A percentile compares a stretch with the other conserved stretches of the same genome.
phyloP scores from a whole-genome alignment of 495 filamentous ascomycete species.

The Podospora appendiculata region DNA sequence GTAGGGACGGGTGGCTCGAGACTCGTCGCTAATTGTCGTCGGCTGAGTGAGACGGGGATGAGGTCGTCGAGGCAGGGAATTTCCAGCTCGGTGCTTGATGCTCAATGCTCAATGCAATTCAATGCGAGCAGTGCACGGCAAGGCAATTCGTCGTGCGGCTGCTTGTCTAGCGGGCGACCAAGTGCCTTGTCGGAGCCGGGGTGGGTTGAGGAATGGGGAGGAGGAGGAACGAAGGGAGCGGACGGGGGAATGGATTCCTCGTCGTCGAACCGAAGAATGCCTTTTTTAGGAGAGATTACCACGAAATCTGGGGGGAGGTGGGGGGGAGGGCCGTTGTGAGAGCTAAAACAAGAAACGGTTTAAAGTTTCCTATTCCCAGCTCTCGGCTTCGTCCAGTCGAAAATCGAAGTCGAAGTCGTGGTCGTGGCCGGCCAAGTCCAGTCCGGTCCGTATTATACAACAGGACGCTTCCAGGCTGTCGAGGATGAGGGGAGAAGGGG shows the following conservation, averaged over 20 bases:
- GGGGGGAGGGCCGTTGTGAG: conserved; percentile 5
- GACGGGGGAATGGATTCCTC: conserved; percentile 23
- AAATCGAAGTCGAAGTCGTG: conserved; percentile 4
- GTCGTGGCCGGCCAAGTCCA: not conserved
- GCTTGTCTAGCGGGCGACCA: not conserved
- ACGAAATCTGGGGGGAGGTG: not conserved
- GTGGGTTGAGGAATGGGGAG: conserved; percentile 10
- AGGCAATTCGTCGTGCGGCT: not conserved
- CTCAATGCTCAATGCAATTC: too few species aligned
- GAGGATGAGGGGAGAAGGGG: conserved; percentile 4
- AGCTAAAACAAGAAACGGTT: conserved; percentile 10
- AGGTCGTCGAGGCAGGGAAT: too few species aligned
- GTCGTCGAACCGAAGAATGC: conserved; percentile 31
- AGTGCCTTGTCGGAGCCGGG: conserved; percentile 6
- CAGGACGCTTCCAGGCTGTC: too few species aligned
- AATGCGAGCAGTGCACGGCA: too few species aligned
- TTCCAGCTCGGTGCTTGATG: too few species aligned
- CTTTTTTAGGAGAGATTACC: conserved; percentile 8
- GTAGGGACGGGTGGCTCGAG: conserved; percentile 7
- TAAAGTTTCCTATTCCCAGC: conserved; percentile 1
- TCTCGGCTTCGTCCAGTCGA: conserved; percentile 12
- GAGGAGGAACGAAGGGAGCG: conserved; percentile 24
- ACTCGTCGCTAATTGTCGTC: conserved; percentile 5
- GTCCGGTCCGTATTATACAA: conserved; percentile 17
- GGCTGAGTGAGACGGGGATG: not conserved